phyloP scores from a whole-genome alignment of 208 protist genomes.

The Phytomonas francai region DNA sequence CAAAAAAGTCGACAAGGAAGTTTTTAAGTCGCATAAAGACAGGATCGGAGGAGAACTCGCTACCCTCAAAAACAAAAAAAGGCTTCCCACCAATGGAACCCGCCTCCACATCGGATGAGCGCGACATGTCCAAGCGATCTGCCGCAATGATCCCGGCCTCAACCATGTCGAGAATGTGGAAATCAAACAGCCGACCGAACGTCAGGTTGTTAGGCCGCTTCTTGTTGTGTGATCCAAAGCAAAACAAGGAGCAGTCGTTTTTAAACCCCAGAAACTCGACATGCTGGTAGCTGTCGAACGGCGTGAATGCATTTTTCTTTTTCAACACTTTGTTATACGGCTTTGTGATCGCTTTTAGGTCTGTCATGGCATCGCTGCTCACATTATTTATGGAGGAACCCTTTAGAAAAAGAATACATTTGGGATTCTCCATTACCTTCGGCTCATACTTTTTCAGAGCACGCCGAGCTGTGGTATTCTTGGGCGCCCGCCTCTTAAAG shows the following conservation, averaged over 20 bases:
- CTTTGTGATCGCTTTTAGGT: slow-evolving; percentile 71
- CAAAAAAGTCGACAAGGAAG: slow-evolving; percentile 82
- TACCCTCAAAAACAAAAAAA: slow-evolving; percentile 84
- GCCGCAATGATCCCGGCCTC: slow-evolving; percentile 78
- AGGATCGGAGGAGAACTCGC: slow-evolving; percentile 62
- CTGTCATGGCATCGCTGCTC: slow-evolving; percentile 58
- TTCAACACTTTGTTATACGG: slow-evolving; percentile 71
- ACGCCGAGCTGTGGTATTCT: slow-evolving; percentile 50
- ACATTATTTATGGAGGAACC: slow-evolving; percentile 57
- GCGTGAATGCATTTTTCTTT: slow-evolving; percentile 80
- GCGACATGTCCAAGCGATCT: slow-evolving; percentile 61
- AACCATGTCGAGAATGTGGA: slow-evolving; percentile 86
- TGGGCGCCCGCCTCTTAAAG: slow-evolving; percentile 69
- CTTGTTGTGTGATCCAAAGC: slow-evolving; percentile 80
- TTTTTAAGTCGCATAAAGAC: slow-evolving; percentile 73
- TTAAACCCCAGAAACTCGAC: slow-evolving; percentile 88
- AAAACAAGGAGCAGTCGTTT: slow-evolving; percentile 89
- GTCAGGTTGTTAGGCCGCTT: slow-evolving; percentile 88
- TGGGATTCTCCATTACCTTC: slow-evolving; percentile 83
- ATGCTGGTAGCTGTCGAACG: slow-evolving; percentile 80
- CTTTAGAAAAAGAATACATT: slow-evolving; percentile 68
- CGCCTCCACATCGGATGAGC: slow-evolving; percentile 35
- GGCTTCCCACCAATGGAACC: slow-evolving; percentile 74
- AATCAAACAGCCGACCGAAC: slow-evolving; percentile 83
- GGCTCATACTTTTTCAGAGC: slow-evolving; percentile 79